Percentiles rank a stretch among this genome's conserved stretches.
These are phyloP conservation scores for Pseudogymnoascus destructans DNA, from an alignment of 2,329 filamentous ascomycete species.

Conservation along the genomic window DNA sequence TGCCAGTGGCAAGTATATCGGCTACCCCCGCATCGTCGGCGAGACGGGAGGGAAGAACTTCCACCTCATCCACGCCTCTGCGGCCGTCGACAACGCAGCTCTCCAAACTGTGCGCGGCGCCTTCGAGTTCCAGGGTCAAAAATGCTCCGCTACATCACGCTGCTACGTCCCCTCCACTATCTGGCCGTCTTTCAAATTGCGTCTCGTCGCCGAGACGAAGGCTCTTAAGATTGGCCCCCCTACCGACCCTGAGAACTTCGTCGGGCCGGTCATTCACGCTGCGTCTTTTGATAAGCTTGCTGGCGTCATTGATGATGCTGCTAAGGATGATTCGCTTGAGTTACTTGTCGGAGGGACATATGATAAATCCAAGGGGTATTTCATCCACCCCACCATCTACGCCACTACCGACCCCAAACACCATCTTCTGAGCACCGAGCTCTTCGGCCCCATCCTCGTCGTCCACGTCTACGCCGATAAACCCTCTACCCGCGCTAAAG, in stretches of 20 bases:
- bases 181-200: conserved; percentile 58
- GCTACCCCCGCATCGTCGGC: conserved; percentile 79
- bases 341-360: conserved; percentile 65
- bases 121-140: conserved; percentile 86
- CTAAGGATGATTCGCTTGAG: conserved; percentile 58
- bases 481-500: conserved; percentile 32
- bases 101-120: conserved; percentile 75
- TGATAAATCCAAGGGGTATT: conserved; percentile 68
- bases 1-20: conserved; percentile 66
- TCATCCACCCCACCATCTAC: conserved; percentile 74
- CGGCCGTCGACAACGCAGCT: conserved; percentile 66
- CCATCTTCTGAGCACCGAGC: conserved; percentile 60
- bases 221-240: conserved; percentile 60
- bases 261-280: conserved; percentile 77
- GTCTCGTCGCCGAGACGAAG: conserved; percentile 54
- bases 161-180: conserved; percentile 64
- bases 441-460: conserved; percentile 69
- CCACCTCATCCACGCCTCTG: conserved; percentile 66
- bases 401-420: conserved; percentile 59
- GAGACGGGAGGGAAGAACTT: conserved; percentile 94
- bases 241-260: conserved; percentile 59
- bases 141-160: conserved; percentile 76
- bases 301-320: conserved; percentile 66
- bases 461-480: conserved; percentile 68
- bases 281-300: conserved; percentile 70